Evolutionary conservation across 2,329 filamentous ascomycete species (phyloP).

Genomic region (Gnomoniopsis smithogilvyi): DNA sequence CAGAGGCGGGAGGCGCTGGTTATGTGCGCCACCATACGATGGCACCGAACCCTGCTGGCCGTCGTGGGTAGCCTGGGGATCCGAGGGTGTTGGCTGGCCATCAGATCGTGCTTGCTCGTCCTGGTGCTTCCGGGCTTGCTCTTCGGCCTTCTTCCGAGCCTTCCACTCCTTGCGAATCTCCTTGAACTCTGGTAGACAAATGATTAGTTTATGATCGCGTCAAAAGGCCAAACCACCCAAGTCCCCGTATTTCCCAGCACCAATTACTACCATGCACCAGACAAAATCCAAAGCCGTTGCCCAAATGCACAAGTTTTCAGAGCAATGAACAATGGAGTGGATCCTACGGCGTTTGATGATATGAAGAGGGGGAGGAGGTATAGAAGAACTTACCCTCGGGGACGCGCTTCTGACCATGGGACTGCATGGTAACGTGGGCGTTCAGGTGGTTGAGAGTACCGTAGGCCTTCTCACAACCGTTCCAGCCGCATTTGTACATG

Average conservation of each 20-base stretch:
- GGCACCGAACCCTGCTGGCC: slow-evolving; percentile 50
- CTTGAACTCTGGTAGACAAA: slow-evolving; percentile 75
- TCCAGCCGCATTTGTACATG: slow-evolving; percentile 99
- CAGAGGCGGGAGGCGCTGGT: slow-evolving; percentile 70
- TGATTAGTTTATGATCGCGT: slow-evolving; percentile 20
- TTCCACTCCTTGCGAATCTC: slow-evolving; percentile 99
- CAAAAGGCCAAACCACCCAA: neutral
- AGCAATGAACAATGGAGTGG: neutral
- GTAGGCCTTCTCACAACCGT: slow-evolving; percentile 97
- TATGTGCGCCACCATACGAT: slow-evolving; percentile 54
- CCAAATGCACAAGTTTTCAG: neutral
- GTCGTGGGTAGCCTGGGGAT: slow-evolving; percentile 52
- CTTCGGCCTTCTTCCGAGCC: slow-evolving; percentile 98
- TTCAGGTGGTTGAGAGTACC: slow-evolving; percentile 97
- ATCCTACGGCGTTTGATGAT: neutral
- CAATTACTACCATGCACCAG: slow-evolving; percentile 22
- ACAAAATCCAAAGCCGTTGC: too few relatives aligned
- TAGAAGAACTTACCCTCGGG: slow-evolving; percentile 75
- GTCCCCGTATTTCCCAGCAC: neutral
- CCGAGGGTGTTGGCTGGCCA: slow-evolving; percentile 29
- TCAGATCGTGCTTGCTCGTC: slow-evolving; percentile 64
- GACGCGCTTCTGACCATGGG: slow-evolving; percentile 88
- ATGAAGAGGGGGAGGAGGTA: neutral
- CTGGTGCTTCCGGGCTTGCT: slow-evolving; percentile 81
- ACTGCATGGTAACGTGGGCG: slow-evolving; percentile 98